Evolutionary conservation across 306 rosid species (phyloP).

Genomic region (Gastrolobium villosum): DNA sequence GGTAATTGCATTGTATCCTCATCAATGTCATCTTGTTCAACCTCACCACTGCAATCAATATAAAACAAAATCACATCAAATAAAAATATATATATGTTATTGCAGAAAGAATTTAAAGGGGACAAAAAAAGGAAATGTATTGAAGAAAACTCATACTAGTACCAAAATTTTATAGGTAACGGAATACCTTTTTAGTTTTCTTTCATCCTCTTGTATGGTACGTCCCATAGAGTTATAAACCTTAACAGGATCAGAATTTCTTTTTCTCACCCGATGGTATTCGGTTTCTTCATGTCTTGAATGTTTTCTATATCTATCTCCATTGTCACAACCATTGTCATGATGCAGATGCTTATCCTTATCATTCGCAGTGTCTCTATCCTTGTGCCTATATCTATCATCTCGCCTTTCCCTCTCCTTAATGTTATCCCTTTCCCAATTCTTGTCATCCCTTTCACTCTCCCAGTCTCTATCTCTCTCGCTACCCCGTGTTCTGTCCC

Average conservation of each 20-base stretch:
- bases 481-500: conserved; percentile 58
- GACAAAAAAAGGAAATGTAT: neutral
- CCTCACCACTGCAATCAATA: conserved; percentile 65
- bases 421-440: conserved; percentile 52
- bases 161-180: neutral
- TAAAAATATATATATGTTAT: neutral
- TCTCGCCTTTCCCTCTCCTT: conserved; percentile 65
- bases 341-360: conserved; percentile 60
- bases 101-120: conserved; percentile 4
- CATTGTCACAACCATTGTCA: conserved; percentile 56
- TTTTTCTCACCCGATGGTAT: conserved; percentile 52
- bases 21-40: conserved; percentile 76
- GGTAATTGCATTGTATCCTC: conserved; percentile 66
- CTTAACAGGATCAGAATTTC: conserved; percentile 48
- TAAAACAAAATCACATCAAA: conserved; percentile 34
- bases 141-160: neutral
- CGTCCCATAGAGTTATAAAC: conserved; percentile 47
- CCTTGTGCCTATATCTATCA: conserved; percentile 58
- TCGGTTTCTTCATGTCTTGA: conserved; percentile 66
- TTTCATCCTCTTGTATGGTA: conserved; percentile 50
- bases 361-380: conserved; percentile 50
- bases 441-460: conserved; percentile 62
- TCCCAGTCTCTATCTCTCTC: conserved; percentile 66
- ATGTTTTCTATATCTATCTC: conserved; percentile 61
- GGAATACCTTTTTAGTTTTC: conserved; percentile 59